phyloP scores from a whole-genome alignment of 306 rosid genomes.

The Notholithocarpus densiflorus region DNA sequence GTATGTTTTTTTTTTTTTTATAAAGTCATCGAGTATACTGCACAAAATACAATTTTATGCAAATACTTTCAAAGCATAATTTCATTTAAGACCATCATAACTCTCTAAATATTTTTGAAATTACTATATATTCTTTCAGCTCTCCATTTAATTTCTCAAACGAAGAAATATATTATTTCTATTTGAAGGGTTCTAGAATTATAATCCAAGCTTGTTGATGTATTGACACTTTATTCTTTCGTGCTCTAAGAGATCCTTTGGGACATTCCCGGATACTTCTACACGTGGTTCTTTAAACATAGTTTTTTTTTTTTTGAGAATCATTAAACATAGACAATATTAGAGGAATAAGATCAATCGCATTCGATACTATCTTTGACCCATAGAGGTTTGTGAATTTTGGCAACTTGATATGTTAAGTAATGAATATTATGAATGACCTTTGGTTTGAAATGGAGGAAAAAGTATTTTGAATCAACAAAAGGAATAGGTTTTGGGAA shows the following conservation, averaged over 20 bases:
- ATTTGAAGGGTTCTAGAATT: conserved; percentile 2
- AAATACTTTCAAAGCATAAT: too few species aligned
- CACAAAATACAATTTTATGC: too few species aligned
- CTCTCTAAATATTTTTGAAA: too few species aligned
- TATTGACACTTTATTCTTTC: conserved; percentile 17
- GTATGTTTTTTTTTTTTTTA: too few species aligned
- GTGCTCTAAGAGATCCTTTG: neutral
- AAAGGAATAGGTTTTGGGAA: neutral
- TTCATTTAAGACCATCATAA: too few species aligned
- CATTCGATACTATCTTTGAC: conserved; percentile 41
- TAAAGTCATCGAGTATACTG: too few species aligned
- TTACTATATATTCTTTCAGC: neutral
- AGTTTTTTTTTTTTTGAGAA: neutral
- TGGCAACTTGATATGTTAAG: conserved; percentile 21
- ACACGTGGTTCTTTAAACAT: conserved; percentile 5
- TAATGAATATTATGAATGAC: conserved; percentile 16
- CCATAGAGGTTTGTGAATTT: conserved; percentile 34
- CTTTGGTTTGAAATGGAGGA: neutral
- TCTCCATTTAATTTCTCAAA: conserved; percentile 16
- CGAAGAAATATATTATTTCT: neutral
- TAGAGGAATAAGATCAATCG: conserved; percentile 14
- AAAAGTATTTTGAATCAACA: neutral
- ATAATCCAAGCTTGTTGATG: neutral
- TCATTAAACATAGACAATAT: neutral
- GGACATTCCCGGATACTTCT: neutral